A percentile compares a stretch with the other conserved stretches of the same genome.
Conservation (phyloP, 2,329 filamentous ascomycete species). For the Penicillium sp. region DNA sequence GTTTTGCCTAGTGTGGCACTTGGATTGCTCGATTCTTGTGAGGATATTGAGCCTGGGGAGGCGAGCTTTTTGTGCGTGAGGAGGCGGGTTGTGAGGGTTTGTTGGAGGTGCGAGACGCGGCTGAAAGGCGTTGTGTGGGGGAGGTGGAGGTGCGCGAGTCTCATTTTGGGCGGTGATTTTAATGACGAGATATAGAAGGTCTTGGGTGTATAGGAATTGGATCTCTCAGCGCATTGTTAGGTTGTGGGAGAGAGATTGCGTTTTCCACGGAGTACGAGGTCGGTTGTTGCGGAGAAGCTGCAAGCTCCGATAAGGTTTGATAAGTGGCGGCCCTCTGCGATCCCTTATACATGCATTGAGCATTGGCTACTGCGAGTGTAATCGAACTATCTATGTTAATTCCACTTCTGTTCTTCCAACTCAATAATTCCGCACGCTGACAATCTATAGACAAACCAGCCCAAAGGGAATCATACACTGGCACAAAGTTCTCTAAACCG, state of each 20-base stretch:
- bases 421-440: neutral
- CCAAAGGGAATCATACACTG: neutral
- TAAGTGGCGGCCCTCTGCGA: neutral
- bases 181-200: neutral
- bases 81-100: slow-evolving; percentile 54
- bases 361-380: neutral
- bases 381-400: neutral
- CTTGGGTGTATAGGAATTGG: neutral
- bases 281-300: slow-evolving; percentile 26
- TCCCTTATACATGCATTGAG: neutral
- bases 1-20: slow-evolving; percentile 9
- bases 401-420: neutral
- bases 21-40: slow-evolving; percentile 21
- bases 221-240: neutral
- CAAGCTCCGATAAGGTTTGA: slow-evolving; percentile 18
- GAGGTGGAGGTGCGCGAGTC: slow-evolving; percentile 61
- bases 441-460: neutral
- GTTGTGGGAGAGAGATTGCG: slow-evolving; percentile 1
- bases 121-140: slow-evolving; percentile 54
- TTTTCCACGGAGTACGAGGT: slow-evolving; percentile 22
- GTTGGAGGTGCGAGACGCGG: slow-evolving; percentile 56
- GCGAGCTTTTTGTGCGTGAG: slow-evolving; percentile 59
- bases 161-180: slow-evolving; percentile 37
- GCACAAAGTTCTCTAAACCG: no score
- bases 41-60: slow-evolving; percentile 19